phyloP scores from a whole-genome alignment of 2,329 filamentous ascomycete genomes.

The Penicillium brasilianum region DNA sequence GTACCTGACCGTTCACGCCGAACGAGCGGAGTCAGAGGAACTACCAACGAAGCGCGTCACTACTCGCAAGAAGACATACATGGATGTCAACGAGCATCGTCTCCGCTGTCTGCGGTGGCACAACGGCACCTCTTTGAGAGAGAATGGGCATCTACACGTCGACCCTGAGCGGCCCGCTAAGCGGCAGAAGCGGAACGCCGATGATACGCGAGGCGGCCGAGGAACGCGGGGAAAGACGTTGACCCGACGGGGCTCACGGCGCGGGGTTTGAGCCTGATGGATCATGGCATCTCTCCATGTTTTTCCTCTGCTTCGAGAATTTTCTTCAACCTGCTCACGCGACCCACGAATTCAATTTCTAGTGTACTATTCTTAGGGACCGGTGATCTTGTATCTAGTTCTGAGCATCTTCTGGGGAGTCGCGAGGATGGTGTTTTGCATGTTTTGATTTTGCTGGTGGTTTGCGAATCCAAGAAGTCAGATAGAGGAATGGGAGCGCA shows the following conservation, averaged over 20 bases:
- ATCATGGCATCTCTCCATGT: background rate
- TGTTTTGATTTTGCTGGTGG: background rate
- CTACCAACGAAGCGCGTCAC: conserved; percentile 60
- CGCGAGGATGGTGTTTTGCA: background rate
- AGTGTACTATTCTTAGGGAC: conserved; percentile 8
- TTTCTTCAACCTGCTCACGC: conserved; percentile 14
- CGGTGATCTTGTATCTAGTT: conserved; percentile 23
- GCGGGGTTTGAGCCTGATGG: conserved; percentile 14
- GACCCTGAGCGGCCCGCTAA: conserved; percentile 60
- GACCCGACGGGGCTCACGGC: conserved; percentile 56
- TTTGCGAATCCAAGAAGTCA: background rate
- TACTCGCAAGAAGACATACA: conserved; percentile 66
- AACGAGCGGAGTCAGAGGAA: conserved; percentile 55
- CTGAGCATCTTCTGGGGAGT: conserved; percentile 8
- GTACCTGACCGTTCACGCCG: conserved; percentile 66
- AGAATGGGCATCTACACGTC: conserved; percentile 64
- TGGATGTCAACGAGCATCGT: conserved; percentile 59
- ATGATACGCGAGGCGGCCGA: conserved; percentile 47
- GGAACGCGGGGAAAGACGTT: conserved; percentile 55
- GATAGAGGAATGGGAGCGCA: conserved; percentile 6
- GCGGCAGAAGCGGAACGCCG: conserved; percentile 53
- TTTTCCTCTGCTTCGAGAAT: background rate
- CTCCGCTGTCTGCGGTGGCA: conserved; percentile 66
- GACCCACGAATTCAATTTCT: conserved; percentile 21
- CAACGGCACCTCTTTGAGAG: conserved; percentile 64